A percentile compares a stretch with the other conserved stretches of the same genome.
Conservation (phyloP, 1,284 basidiomycete species). For the Athelia psychrophila region DNA sequence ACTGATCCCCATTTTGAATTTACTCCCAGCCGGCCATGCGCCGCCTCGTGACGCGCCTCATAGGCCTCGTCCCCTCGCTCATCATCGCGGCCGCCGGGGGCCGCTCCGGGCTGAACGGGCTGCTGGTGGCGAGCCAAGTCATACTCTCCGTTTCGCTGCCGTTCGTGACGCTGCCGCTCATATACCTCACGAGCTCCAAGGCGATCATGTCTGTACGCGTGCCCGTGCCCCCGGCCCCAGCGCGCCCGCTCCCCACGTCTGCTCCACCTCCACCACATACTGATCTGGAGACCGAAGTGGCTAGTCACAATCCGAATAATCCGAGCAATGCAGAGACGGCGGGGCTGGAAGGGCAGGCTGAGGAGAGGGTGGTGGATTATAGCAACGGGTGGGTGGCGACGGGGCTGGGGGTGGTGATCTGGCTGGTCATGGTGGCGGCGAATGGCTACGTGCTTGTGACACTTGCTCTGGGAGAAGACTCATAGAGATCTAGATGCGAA, state of each 20-base stretch:
- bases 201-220: slow-evolving; percentile 50
- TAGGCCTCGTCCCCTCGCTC: slow-evolving; percentile 74
- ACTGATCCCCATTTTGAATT: too few species aligned
- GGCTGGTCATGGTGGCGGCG: slow-evolving; percentile 61
- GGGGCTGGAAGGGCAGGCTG: too few species aligned
- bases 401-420: slow-evolving; percentile 57
- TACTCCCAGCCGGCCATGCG: slow-evolving; percentile 66
- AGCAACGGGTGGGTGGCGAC: slow-evolving; percentile 58
- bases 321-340: not conserved
- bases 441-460: slow-evolving; percentile 65
- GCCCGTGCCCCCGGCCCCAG: too few species aligned
- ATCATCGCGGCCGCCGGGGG: slow-evolving; percentile 69
- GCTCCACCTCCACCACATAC: too few species aligned
- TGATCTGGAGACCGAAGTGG: not conserved
- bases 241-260: too few species aligned
- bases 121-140: slow-evolving; percentile 80
- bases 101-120: slow-evolving; percentile 62
- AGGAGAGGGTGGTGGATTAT: slow-evolving; percentile 46
- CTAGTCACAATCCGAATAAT: too few species aligned
- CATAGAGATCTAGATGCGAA: too few species aligned
- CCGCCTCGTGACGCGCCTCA: slow-evolving; percentile 68
- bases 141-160: slow-evolving; percentile 76
- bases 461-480: slow-evolving; percentile 24
- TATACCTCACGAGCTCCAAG: slow-evolving; percentile 59
- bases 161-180: slow-evolving; percentile 69